A percentile compares a stretch with the other conserved stretches of the same genome.
Evolutionary conservation across 164 flowering plant species (phyloP).

Genomic region (Umbilicus rupestris): DNA sequence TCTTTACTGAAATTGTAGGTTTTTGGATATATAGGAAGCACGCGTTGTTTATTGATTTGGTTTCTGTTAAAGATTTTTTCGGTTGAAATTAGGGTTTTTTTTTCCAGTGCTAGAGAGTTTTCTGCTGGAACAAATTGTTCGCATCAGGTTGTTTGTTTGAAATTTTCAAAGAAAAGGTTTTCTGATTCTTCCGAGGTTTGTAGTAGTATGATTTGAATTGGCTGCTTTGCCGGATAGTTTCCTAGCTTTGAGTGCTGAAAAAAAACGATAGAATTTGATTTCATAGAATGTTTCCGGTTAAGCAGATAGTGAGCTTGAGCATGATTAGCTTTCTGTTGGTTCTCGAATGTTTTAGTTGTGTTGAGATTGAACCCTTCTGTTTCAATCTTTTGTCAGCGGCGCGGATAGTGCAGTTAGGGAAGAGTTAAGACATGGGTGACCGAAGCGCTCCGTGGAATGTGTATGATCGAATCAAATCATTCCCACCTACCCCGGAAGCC

Average conservation of each 20-base stretch:
- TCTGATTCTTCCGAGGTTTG: too few relatives aligned
- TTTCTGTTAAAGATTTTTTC: not conserved
- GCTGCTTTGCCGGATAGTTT: too few relatives aligned
- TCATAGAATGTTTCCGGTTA: not conserved
- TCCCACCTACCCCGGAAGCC: slow-evolving; percentile 46
- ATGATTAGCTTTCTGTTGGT: not conserved
- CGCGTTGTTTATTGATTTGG: not conserved
- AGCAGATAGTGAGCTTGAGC: not conserved
- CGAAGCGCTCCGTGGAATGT: slow-evolving; percentile 37
- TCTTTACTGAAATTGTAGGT: too few relatives aligned
- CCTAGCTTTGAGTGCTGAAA: not conserved
- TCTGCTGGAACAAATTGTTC: too few relatives aligned
- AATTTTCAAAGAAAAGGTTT: too few relatives aligned
- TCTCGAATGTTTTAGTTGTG: not conserved
- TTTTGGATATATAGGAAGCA: too few relatives aligned
- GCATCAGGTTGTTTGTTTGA: too few relatives aligned
- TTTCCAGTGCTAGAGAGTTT: not conserved
- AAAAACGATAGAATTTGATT: not conserved
- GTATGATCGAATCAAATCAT: slow-evolving; percentile 37
- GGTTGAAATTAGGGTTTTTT: not conserved
- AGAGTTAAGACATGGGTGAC: slow-evolving; percentile 24
- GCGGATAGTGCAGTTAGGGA: not conserved
- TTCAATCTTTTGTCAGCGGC: not conserved
- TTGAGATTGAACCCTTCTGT: not conserved
- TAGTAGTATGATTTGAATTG: too few relatives aligned